These are phyloP conservation scores for Malus asiatica DNA, from an alignment of 306 rosid species.

Conservation along the genomic window DNA sequence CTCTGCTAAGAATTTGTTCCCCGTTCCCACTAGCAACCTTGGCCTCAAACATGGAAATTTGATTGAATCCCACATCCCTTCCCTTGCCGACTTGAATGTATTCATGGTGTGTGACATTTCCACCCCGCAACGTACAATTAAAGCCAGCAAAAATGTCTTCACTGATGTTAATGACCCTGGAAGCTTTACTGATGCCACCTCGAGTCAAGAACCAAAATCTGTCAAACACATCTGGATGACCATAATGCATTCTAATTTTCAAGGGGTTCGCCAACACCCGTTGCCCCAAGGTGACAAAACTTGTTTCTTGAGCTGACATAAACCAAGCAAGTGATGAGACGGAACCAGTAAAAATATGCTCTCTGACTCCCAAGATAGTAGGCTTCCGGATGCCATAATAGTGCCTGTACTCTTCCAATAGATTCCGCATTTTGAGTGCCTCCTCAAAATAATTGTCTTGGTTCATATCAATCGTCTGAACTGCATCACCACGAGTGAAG, in stretches of 20 bases:
- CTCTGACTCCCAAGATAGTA: constrained; percentile 86
- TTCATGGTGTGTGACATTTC: constrained; percentile 85
- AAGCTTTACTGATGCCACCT: constrained; percentile 91
- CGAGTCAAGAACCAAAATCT: constrained; percentile 79
- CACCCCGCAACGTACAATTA: constrained; percentile 80
- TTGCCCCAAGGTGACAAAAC: constrained; percentile 90
- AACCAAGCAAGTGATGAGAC: constrained; percentile 96
- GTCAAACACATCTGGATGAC: constrained; percentile 96
- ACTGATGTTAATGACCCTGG: constrained; percentile 82
- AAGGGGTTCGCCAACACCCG: constrained; percentile 82
- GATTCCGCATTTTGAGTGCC: constrained; percentile 82
- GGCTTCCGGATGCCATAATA: constrained; percentile 68
- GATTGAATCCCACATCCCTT: constrained; percentile 87
- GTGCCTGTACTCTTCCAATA: constrained; percentile 55
- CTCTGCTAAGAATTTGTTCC: constrained; percentile 79
- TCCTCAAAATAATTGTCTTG: constrained; percentile 93
- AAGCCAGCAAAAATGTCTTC: constrained; percentile 92
- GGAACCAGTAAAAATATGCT: constrained; percentile 78
- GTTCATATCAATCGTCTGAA: constrained; percentile 92
- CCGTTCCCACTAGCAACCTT: constrained; percentile 95
- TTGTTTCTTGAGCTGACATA: constrained; percentile 91
- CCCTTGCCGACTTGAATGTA: constrained; percentile 95
- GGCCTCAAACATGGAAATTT: constrained; percentile 87
- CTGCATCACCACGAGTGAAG: constrained; percentile 93
- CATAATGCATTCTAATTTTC: constrained; percentile 88